phyloP scores from a whole-genome alignment of 139 green algal genomes.

The Pleodorina starrii region DNA sequence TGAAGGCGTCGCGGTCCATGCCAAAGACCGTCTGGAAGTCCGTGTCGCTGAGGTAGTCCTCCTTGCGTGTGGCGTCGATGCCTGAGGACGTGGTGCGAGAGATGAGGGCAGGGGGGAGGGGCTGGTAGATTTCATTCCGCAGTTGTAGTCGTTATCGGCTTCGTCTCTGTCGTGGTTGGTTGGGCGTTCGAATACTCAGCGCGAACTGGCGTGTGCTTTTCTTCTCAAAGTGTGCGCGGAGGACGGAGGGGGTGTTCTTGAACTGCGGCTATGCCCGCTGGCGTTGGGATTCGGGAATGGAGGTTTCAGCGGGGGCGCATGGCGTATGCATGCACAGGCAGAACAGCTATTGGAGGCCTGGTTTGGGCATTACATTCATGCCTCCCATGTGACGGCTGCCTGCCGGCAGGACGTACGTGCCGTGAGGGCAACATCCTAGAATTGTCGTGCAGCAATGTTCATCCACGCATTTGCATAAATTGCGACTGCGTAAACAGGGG shows the following conservation, averaged over 20 bases:
- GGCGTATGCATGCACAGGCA: too few relatives aligned
- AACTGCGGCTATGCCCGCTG: too few relatives aligned
- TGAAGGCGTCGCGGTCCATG: constrained; percentile 53
- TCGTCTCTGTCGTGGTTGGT: neutral
- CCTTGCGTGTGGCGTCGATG: constrained; percentile 71
- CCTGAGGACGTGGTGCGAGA: neutral
- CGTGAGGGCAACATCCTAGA: neutral
- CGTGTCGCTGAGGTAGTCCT: constrained; percentile 69
- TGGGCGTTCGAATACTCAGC: neutral
- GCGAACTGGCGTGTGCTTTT: neutral
- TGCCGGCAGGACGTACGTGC: neutral
- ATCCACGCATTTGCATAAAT: constrained; percentile 9
- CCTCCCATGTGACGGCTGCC: neutral
- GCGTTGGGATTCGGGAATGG: too few relatives aligned
- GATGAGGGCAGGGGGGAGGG: neutral
- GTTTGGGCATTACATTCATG: neutral
- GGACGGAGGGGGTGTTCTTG: too few relatives aligned
- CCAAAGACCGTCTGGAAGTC: constrained; percentile 65
- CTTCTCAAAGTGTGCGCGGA: too few relatives aligned
- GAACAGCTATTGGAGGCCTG: neutral
- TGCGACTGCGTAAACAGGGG: neutral
- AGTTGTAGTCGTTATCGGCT: neutral
- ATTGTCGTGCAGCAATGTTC: neutral
- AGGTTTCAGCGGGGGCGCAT: too few relatives aligned
- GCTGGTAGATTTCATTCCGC: neutral